Base-by-base conservation (phyloP, 257 asterid species). In the Fraxinus excelsior region DNA sequence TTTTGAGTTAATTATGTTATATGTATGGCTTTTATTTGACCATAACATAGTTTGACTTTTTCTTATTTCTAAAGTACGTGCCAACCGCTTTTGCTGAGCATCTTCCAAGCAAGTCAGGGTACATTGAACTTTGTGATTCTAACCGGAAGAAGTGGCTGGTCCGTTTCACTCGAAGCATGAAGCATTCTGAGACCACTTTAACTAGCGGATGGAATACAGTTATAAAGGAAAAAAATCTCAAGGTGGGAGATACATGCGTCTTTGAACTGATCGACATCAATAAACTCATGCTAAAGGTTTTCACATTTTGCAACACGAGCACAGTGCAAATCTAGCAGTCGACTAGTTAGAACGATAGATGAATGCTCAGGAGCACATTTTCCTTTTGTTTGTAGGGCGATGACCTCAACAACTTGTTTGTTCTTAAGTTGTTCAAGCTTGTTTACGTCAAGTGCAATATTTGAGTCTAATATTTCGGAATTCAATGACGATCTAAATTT, bases 241-340 rank as follows among this genome's bases (percentile, higher is more conserved):
- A n/a, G 19, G n/a, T 13, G 18, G 82, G 82, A 73, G 85, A 81
- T 62, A 34, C 66, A 29, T 77, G 82, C 51, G 49, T 38, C 62
- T 67, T 81, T 68, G 79, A 81, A 72, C 70, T 70, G 66, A 67
- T 81, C 53, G 32, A 46, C 12, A 28, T 3, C 64, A n/a, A 64
- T 31, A 46, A 77, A 34, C 62, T 37, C 14, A 40, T 46, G 58
- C 9, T 73, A n/a, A 81, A 73, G 53, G 73, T 81, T 53, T 53
- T 19, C 49, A 42, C 16, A 11, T 11, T 42, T 42, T 11, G 49
- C 18, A 11, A 42, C 16, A 42, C 16, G 3, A 53, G 26, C 21
- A 18, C 11, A 21, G 0, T 2, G 0, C 64, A 10, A 53, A 42
- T 42, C 64, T 7, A 53, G 64, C 26, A n/a, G 64, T 53, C 10